phyloP scores from a whole-genome alignment of 306 rosid genomes.

The Bauhinia variegata region DNA sequence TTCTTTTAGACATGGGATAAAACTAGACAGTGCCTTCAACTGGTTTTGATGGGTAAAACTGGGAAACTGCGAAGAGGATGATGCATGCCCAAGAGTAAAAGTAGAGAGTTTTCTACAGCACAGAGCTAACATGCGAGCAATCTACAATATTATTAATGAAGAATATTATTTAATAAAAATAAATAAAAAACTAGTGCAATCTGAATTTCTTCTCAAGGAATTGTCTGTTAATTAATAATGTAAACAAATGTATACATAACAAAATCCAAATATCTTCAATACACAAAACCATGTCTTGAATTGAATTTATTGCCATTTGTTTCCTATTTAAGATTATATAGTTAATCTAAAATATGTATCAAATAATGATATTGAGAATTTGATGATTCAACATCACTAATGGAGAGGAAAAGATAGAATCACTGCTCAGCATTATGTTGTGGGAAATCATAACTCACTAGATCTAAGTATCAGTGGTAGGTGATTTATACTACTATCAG shows the following conservation, averaged over 20 bases:
- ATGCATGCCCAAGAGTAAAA: constrained; percentile 29
- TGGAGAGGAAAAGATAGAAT: too few relatives aligned
- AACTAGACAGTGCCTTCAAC: constrained; percentile 29
- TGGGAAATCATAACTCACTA: neutral
- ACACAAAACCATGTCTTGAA: constrained; percentile 13
- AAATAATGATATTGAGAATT: neutral
- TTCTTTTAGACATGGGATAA: constrained; percentile 48
- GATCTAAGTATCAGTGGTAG: constrained; percentile 16
- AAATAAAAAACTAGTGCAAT: constrained; percentile 17
- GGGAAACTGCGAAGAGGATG: constrained; percentile 16
- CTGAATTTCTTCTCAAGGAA: constrained; percentile 18
- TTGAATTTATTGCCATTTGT: constrained; percentile 2
- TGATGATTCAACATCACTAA: too few relatives aligned
- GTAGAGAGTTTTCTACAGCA: constrained; percentile 45
- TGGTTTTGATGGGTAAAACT: constrained; percentile 30
- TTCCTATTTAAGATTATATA: neutral
- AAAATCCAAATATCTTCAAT: constrained; percentile 5
- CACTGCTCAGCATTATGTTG: too few relatives aligned
- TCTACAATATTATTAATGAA: too few relatives aligned
- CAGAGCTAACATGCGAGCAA: too few relatives aligned
- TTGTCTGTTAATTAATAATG: constrained; percentile 1
- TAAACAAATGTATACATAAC: neutral
- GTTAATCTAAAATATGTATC: neutral
- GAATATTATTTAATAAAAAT: too few relatives aligned
- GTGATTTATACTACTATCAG: neutral